Base-by-base conservation (phyloP, 2,329 filamentous ascomycete genomes). In the Epichloe bromicola region DNA sequence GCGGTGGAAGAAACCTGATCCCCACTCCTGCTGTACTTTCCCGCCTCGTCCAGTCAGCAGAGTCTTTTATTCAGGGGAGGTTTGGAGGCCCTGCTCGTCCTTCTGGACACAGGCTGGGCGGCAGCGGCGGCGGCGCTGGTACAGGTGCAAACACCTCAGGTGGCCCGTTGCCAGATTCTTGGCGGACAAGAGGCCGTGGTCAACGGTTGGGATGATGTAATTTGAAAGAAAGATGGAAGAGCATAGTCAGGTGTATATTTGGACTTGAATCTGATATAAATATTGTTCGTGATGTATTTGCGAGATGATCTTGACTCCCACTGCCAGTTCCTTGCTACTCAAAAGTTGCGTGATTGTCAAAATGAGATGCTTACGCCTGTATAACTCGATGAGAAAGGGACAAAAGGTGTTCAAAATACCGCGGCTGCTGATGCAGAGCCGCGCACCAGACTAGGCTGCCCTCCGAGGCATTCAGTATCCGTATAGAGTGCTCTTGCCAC, bases 1-100 rank as follows among this genome's bases (percentile, higher is more conserved):
- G 89, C 34, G 86, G 87, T 51, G 93, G 93, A 0, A 74, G 73
- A 48, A 95, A 90, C 62, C 75, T 84, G 46, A 74, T 96, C 37
- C 73, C 75, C 14, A 93, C 89, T 0, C 93, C 93, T 2, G 65
- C 66, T 5, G 82, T 89, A 57, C 68, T 97, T 52, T 81, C 79
- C 53, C 75, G 76, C 50, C 76, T 86, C 58, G 85, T 91, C 53
- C 70, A 73, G 53, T 75, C 68, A 4, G 57, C 59, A 5, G 59
- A 58, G 5, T 50, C 57, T 4, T 7, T 55, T 0, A 26, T 52
- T 2, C 49, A 56, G 10, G 52, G 59, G 42, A 54, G 51, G 1
- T 57, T 59, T 59, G 86, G 87, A 4, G 83, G 82, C 1, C 78
- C 80, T 12, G 46, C 40, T 56, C 69, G 74, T 51, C 62, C 70